Evolutionary conservation across 1,284 basidiomycete genomes (phyloP).

Genomic region (Volvariella volvacea): DNA sequence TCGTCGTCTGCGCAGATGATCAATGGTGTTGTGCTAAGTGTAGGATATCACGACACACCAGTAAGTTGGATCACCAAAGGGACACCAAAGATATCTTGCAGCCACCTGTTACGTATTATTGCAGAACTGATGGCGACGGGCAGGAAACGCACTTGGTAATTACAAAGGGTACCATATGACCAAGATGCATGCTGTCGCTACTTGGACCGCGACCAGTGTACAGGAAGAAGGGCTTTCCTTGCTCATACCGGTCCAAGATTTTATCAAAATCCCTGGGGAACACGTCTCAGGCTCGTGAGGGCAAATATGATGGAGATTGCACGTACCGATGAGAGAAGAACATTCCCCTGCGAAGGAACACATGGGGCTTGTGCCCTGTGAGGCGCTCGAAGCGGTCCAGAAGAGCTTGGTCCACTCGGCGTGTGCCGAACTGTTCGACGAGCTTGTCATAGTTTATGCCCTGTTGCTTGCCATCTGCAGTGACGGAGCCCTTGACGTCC

Average conservation of each 20-base stretch:
- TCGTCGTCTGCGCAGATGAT: constrained; percentile 74
- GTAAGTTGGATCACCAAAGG: constrained; percentile 95
- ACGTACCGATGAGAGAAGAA: constrained; percentile 96
- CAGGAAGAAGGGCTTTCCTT: constrained; percentile 95
- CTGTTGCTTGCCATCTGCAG: constrained; percentile 82
- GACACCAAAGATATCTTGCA: constrained; percentile 95
- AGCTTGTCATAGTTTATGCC: constrained; percentile 98
- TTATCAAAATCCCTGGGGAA: constrained; percentile 79
- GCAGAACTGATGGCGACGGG: not conserved
- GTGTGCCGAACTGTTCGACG: constrained; percentile 91
- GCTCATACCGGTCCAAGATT: constrained; percentile 94
- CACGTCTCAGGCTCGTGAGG: constrained; percentile 1
- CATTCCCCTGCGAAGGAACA: constrained; percentile 85
- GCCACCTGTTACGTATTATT: constrained; percentile 55
- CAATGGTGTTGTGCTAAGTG: not conserved
- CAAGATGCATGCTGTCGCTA: constrained; percentile 96
- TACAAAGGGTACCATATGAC: constrained; percentile 95
- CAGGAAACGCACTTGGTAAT: constrained; percentile 82
- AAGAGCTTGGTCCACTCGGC: constrained; percentile 70
- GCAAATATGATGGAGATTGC: constrained; percentile 1
- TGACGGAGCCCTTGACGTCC: constrained; percentile 93
- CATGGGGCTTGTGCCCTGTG: constrained; percentile 89
- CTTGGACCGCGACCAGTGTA: constrained; percentile 98
- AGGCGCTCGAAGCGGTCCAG: constrained; percentile 88
- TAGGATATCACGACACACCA: constrained; percentile 30